Base-by-base conservation (phyloP, 176 grass and related monocot species). In the Ampelocalamus luodianensis region DNA sequence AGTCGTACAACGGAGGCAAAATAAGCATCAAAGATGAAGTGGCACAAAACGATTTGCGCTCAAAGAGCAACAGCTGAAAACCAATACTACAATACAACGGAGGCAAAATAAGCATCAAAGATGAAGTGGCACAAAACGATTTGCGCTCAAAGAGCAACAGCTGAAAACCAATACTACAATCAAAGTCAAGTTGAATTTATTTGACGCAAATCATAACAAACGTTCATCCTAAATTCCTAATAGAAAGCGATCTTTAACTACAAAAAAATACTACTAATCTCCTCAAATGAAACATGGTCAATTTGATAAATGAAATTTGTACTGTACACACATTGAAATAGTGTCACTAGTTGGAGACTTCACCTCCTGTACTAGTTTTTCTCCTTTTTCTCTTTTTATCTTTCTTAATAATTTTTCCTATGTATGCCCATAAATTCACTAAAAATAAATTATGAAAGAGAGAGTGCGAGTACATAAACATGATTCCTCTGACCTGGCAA, bases 251-350 rank as follows among this genome's bases (percentile, higher is more conserved):
- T 24, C 12, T 59, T 76, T 58, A 39, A 39, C 51, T 58, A 39
- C n/a, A 18, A 54, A 15, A 64, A 65, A 32, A 64, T 32, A 65
- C 2, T 76, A 5, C 18, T 58, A 36, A 23, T 56, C 1, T 2
- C 48, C 17, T 34, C 72, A 36, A 48, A 75, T 56, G 61, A 20
- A 87, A 81, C 26, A 67, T 76, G 18, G 36, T 44, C 43, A 32
- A 46, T 68, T 82, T 68, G 71, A 77, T 34, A 68, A 13, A 23
- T 32, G 42, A 77, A 39, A 78, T 78, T 43, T n/a, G n/a, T 70
- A 77, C 73, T 11, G 3, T 11, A 2, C 55, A 65, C 50, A 61
- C 51, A 82, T 62, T 76, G 62, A 87, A 74, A 73, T 34, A 53
- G 48, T 65, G 60, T 15, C 39, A 61, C 71, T 62, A 77, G 72